These are phyloP conservation scores for Populus hybrid DNA, from an alignment of 441 rosid species.

Conservation along the genomic window DNA sequence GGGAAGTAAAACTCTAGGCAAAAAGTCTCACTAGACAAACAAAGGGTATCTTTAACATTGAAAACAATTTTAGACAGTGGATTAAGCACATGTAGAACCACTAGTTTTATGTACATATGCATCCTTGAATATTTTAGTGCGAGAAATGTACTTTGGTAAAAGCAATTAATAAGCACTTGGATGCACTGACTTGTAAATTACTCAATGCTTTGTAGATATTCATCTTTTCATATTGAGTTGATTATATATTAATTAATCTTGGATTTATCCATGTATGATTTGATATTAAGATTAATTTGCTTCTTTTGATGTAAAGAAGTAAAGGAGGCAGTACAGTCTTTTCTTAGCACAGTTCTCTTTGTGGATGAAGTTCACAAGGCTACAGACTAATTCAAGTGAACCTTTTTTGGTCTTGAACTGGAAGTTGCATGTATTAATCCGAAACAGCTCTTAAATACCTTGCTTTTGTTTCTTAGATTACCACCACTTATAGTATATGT, in stretches of 20 bases:
- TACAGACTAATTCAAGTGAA: not conserved
- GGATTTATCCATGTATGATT: not conserved
- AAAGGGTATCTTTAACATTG: not conserved
- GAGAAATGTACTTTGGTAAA: not conserved
- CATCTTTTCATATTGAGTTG: not conserved
- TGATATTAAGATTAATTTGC: not conserved
- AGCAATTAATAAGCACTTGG: not conserved
- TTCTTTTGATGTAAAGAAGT: too few species aligned
- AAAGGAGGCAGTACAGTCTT: not conserved
- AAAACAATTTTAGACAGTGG: not conserved
- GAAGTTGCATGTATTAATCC: not conserved
- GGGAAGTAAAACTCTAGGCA: not conserved
- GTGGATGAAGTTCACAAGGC: not conserved
- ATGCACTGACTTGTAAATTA: not conserved
- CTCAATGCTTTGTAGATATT: not conserved
- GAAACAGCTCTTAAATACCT: not conserved
- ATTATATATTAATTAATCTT: not conserved
- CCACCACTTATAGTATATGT: not conserved
- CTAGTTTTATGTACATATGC: not conserved
- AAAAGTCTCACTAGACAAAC: not conserved
- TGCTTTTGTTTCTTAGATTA: not conserved
- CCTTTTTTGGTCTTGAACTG: not conserved
- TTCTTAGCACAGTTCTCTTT: not conserved
- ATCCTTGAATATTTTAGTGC: not conserved
- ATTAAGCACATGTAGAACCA: not conserved